Percentiles rank a stretch among this genome's conserved stretches.
Evolutionary conservation across 768 basidiomycete genomes (phyloP).

Genomic region (Mycena indigotica): DNA sequence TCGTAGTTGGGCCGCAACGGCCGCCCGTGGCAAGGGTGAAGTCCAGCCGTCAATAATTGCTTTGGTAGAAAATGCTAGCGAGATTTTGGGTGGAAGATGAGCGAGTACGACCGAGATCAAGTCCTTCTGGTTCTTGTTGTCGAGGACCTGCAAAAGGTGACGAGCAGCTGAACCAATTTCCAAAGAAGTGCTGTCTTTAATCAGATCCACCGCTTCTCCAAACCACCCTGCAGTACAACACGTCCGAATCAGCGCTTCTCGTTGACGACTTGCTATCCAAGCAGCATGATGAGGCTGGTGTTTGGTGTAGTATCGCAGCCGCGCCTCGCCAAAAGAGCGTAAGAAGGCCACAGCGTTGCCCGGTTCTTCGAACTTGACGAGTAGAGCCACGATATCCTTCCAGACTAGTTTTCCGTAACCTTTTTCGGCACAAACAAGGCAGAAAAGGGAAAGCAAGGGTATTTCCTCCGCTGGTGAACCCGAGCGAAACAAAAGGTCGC

Average conservation of each 20-base stretch:
- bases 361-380: slow-evolving; percentile 4
- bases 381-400: slow-evolving; percentile 15
- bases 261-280: slow-evolving; percentile 12
- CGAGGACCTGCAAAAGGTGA: slow-evolving; percentile 5
- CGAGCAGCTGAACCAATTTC: not conserved
- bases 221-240: slow-evolving; percentile 21
- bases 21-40: not conserved
- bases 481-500: slow-evolving; percentile 16
- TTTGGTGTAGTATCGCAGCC: slow-evolving; percentile 9
- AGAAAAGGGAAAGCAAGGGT: slow-evolving; percentile 12
- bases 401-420: slow-evolving; percentile 18
- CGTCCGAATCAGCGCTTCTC: slow-evolving; percentile 13
- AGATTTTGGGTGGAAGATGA: not conserved
- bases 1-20: slow-evolving; percentile 8
- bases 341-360: slow-evolving; percentile 11
- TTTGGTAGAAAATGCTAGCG: not conserved
- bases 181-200: slow-evolving; percentile 6
- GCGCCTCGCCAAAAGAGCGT: slow-evolving; percentile 12
- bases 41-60: slow-evolving; percentile 2
- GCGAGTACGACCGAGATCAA: not conserved
- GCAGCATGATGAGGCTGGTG: slow-evolving; percentile 5
- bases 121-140: not conserved
- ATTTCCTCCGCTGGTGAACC: slow-evolving; percentile 17
- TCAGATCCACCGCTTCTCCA: slow-evolving; percentile 13
- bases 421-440: slow-evolving; percentile 18